A percentile compares a stretch with the other conserved stretches of the same genome.
Evolutionary conservation across 306 rosid genomes (phyloP).

Genomic region (Cucumis sativus): Cucumber_9930_V3 NC_026660.2:17383501-17384000

Average conservation of each 20-base stretch:
- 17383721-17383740: no score
- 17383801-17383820: not conserved
- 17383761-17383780: not conserved
- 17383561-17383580: not conserved
- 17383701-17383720: conserved; percentile 98
- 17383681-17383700: conserved; percentile 88
- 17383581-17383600: not conserved
- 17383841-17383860: conserved; percentile 16
- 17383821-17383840: conserved; percentile 20
- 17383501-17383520: not conserved
- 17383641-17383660: conserved; percentile 50
- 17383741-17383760: no score
- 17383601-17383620: conserved; percentile 56
- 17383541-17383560: not conserved
- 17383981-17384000: conserved; percentile 5
- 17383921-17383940: conserved; percentile 74
- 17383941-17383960: conserved; percentile 37
- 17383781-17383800: not conserved
- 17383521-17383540: not conserved
- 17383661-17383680: conserved; percentile 59
- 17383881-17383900: conserved; percentile 52
- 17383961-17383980: conserved; percentile 13
- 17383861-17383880: conserved; percentile 16
- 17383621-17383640: conserved; percentile 45
- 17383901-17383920: conserved; percentile 87